Percentiles rank a stretch among this genome's conserved stretches.
Conservation (phyloP, 2,329 filamentous ascomycete genomes). For the Epichloe elymi region DNA sequence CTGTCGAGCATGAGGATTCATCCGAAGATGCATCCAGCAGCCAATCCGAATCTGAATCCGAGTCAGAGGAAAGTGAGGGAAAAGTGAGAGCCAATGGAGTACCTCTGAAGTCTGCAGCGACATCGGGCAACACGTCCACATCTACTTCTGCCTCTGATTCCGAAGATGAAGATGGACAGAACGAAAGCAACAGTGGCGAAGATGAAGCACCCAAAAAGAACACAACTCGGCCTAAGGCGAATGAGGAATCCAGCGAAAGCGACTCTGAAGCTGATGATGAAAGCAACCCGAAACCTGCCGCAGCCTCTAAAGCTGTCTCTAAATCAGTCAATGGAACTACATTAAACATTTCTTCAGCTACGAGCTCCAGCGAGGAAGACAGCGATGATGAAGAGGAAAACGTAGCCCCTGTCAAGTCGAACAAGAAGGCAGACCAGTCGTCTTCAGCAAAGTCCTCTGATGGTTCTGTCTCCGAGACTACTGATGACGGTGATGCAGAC, state of each 20-base stretch:
- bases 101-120: not conserved
- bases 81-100: conserved; percentile 5
- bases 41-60: conserved; percentile 11
- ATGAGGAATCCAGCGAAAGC: conserved; percentile 11
- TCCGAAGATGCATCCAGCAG: conserved; percentile 17
- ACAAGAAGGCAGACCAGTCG: not conserved
- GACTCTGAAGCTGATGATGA: conserved; percentile 7
- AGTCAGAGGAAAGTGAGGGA: conserved; percentile 10
- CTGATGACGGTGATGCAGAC: conserved; percentile 21
- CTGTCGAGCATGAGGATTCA: conserved; percentile 7
- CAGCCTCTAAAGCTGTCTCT: conserved; percentile 8
- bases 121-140: conserved; percentile 6
- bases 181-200: conserved; percentile 5
- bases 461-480: conserved; percentile 6
- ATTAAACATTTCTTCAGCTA: conserved; percentile 5
- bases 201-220: conserved; percentile 10
- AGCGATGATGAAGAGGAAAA: conserved; percentile 12
- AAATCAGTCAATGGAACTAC: conserved; percentile 9
- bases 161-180: conserved; percentile 2
- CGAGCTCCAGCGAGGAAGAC: conserved; percentile 13
- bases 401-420: not conserved
- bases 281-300: conserved; percentile 6
- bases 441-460: conserved; percentile 3
- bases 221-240: not conserved
- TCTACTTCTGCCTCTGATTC: conserved; percentile 14